phyloP scores from a whole-genome alignment of 208 protist genomes.

The Leishmania tarentolae region DNA sequence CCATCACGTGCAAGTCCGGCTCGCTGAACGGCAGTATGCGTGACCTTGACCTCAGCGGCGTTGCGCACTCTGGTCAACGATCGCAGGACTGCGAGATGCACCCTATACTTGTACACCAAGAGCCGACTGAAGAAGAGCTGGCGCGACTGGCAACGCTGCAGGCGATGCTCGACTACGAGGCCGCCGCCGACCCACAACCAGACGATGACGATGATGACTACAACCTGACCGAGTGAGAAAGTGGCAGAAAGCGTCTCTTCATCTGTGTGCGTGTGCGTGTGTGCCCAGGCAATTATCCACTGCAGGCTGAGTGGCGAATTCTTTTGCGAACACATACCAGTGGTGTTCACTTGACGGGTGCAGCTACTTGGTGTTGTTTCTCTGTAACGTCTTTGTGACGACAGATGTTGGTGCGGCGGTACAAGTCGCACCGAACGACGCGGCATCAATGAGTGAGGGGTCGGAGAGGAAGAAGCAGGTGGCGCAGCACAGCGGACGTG shows the following conservation, averaged over 20 bases:
- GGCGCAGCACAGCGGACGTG: background rate
- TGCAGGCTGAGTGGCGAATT: background rate
- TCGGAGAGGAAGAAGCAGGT: background rate
- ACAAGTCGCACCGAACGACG: background rate
- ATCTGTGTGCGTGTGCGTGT: background rate
- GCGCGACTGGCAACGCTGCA: slow-evolving; percentile 61
- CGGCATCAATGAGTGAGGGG: background rate
- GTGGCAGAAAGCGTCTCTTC: background rate
- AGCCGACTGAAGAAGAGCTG: slow-evolving; percentile 52
- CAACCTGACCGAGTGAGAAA: slow-evolving; percentile 43
- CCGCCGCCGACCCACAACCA: slow-evolving; percentile 42
- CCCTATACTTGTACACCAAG: slow-evolving; percentile 9
- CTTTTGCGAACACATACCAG: background rate
- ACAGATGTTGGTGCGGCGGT: background rate
- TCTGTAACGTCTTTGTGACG: background rate
- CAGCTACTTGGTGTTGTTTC: background rate
- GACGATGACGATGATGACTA: slow-evolving; percentile 43
- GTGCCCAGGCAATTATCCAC: background rate
- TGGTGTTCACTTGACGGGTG: background rate
- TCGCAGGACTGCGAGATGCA: slow-evolving; percentile 17
- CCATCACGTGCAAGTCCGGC: slow-evolving; percentile 10
- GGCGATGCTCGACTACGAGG: slow-evolving; percentile 52
- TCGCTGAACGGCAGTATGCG: slow-evolving; percentile 15
- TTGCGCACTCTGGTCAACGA: slow-evolving; percentile 10
- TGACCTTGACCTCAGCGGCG: slow-evolving; percentile 1